Conservation (phyloP, 148 eudicot genomes). For the Fallopia convolvulus region DNA sequence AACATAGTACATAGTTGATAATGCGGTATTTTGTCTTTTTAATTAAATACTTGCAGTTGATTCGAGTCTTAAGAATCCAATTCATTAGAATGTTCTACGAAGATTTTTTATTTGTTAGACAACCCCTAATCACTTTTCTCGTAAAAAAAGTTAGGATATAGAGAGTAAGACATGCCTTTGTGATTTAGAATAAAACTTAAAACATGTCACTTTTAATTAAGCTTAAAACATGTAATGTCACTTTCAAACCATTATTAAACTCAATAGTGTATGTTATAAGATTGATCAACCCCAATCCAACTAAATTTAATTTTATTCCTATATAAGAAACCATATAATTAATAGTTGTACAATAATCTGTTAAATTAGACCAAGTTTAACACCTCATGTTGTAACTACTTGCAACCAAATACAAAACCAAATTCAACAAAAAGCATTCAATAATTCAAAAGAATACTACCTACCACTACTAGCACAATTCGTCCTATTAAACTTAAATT, state of each 20-base stretch:
- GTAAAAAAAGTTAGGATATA: too few species aligned
- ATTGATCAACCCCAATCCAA: too few species aligned
- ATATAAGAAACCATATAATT: too few species aligned
- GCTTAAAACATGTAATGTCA: background rate
- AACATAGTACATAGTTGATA: too few species aligned
- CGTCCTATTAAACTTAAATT: background rate
- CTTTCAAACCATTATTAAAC: background rate
- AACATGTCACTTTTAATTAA: background rate
- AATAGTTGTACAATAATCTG: background rate
- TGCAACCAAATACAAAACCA: background rate
- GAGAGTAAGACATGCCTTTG: too few species aligned
- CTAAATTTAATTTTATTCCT: too few species aligned
- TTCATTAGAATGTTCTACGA: too few species aligned
- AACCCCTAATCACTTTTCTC: too few species aligned
- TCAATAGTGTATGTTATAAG: too few species aligned
- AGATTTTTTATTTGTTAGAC: too few species aligned
- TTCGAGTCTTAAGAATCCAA: too few species aligned
- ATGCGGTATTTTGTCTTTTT: too few species aligned
- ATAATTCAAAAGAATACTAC: background rate
- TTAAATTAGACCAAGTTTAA: background rate
- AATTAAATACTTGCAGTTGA: background rate
- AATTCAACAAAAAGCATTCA: background rate
- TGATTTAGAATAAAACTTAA: background rate
- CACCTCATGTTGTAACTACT: background rate
- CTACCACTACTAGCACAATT: background rate